A percentile compares a stretch with the other conserved stretches of the same genome.
phyloP scores from a whole-genome alignment of 2,329 filamentous ascomycete genomes.

The Thelonectria blattea region DNA sequence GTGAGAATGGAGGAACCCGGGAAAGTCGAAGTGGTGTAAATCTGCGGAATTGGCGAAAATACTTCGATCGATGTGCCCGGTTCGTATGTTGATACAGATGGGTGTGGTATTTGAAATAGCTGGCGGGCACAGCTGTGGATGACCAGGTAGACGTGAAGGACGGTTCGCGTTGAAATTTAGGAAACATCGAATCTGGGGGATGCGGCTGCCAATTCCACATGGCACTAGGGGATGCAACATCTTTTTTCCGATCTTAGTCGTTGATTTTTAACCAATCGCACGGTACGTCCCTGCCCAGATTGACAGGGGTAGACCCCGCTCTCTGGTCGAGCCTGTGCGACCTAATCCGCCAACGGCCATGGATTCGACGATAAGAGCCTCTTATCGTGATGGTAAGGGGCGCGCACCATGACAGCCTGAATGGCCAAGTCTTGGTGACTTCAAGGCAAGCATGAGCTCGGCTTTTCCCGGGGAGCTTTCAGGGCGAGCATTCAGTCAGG shows the following conservation, averaged over 20 bases:
- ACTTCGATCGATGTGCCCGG: neutral
- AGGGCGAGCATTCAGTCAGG: neutral
- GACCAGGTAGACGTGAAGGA: slow-evolving; percentile 32
- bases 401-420: too few relatives aligned
- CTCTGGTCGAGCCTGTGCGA: neutral
- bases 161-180: slow-evolving; percentile 49
- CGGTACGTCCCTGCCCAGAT: slow-evolving; percentile 12
- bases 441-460: too few relatives aligned
- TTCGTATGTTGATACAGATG: slow-evolving; percentile 18
- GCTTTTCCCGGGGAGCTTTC: neutral
- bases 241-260: slow-evolving; percentile 42
- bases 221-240: slow-evolving; percentile 48
- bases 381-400: too few relatives aligned
- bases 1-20: slow-evolving; percentile 6
- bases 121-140: slow-evolving; percentile 17
- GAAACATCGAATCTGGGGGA: slow-evolving; percentile 47
- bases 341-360: neutral
- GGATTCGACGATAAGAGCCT: neutral
- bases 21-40: neutral
- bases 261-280: neutral
- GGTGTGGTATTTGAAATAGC: slow-evolving; percentile 6
- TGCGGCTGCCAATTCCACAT: slow-evolving; percentile 48
- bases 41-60: neutral
- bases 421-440: too few relatives aligned
- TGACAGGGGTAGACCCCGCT: neutral